Evolutionary conservation across 305 asterid genomes (phyloP).

Genomic region (Solanum hybrid): DNA sequence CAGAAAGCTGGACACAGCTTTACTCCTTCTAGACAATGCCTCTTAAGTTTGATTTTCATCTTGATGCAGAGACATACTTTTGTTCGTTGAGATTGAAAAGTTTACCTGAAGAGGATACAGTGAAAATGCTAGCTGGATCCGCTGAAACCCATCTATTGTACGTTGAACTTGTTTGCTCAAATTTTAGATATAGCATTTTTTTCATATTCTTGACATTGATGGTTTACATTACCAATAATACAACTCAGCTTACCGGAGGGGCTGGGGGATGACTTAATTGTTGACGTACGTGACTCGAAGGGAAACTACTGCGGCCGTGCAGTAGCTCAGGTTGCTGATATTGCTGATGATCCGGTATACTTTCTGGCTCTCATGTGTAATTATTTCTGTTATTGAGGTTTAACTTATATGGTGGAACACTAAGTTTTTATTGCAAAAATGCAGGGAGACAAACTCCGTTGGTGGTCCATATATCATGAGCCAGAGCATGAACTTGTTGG

Average conservation of each 20-base stretch:
- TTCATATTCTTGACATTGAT: neutral
- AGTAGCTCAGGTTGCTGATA: slow-evolving; percentile 77
- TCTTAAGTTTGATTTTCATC: neutral
- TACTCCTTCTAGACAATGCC: slow-evolving; percentile 1
- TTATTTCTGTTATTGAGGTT: neutral
- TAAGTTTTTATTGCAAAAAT: slow-evolving; percentile 16
- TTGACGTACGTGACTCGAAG: slow-evolving; percentile 84
- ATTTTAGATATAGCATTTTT: neutral
- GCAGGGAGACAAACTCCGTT: slow-evolving; percentile 82
- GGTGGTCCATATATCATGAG: slow-evolving; percentile 72
- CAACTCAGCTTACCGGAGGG: slow-evolving; percentile 81
- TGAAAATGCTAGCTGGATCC: slow-evolving; percentile 92
- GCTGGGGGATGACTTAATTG: slow-evolving; percentile 69
- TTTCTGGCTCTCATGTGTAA: slow-evolving; percentile 8
- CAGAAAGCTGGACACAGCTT: neutral
- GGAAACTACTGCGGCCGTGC: slow-evolving; percentile 74
- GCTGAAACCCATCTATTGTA: slow-evolving; percentile 90
- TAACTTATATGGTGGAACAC: neutral
- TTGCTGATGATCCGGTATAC: slow-evolving; percentile 81
- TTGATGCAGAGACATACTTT: slow-evolving; percentile 61
- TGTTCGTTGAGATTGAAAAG: slow-evolving; percentile 80
- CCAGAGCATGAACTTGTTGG: slow-evolving; percentile 96
- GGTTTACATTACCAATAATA: slow-evolving; percentile 7
- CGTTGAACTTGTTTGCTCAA: slow-evolving; percentile 17
- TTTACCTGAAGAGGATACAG: slow-evolving; percentile 67